A percentile compares a stretch with the other conserved stretches of the same genome.
phyloP scores from a whole-genome alignment of 345 rosid species.

The Camelina neglecta region DNA sequence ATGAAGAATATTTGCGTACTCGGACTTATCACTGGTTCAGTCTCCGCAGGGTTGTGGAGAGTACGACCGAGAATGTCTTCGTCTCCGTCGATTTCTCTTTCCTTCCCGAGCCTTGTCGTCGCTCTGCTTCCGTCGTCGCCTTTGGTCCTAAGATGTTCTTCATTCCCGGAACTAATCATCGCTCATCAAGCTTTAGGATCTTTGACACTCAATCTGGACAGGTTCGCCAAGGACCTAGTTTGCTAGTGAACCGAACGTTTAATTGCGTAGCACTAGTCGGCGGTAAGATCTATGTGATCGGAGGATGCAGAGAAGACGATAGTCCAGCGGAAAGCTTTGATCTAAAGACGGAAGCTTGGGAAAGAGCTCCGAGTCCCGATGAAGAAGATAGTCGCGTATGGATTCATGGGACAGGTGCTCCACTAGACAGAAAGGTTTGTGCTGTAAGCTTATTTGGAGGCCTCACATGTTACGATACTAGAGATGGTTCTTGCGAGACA shows the following conservation, averaged over 20 bases:
- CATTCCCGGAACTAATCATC: not conserved
- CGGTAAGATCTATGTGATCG: constrained; percentile 5
- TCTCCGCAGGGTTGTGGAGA: not conserved
- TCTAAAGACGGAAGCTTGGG: not conserved
- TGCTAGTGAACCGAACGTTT: not conserved
- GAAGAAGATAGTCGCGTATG: rapidly evolving
- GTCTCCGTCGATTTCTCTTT: not conserved
- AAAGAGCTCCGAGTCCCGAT: not conserved
- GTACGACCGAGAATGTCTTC: not conserved
- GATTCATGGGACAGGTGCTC: not conserved
- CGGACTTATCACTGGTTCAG: not conserved
- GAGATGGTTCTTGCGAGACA: constrained; percentile 20
- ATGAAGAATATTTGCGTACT: not conserved
- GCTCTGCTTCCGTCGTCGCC: not conserved
- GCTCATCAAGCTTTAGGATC: not conserved
- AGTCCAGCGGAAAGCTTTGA: not conserved
- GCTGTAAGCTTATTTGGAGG: not conserved
- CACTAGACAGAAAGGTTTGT: constrained; percentile 11
- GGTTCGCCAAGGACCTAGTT: not conserved
- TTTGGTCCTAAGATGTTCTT: constrained; percentile 3
- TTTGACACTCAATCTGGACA: not conserved
- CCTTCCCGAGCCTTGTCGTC: not conserved
- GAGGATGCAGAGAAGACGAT: not conserved
- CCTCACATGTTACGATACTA: constrained; percentile 7
- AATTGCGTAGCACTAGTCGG: not conserved